Evolutionary conservation across 140 eudicot species (phyloP), one percentile per base, ranked within the genome.

Genomic region (Bidens hawaiensis): DNA sequence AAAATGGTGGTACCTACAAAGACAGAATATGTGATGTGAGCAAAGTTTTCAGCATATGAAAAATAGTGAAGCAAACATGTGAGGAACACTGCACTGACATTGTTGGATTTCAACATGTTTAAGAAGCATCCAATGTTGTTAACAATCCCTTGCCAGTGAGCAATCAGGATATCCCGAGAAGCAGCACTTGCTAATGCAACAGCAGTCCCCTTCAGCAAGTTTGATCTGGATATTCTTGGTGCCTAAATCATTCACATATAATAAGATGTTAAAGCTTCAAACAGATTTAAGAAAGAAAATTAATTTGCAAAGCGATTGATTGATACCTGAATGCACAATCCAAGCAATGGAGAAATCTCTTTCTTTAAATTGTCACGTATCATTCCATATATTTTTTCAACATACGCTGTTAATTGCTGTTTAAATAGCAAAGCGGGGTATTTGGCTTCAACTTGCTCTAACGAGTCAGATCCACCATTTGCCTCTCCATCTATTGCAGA

Each of bases 71-170:
- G n/a, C n/a, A n/a, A n/a, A n/a, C 11, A 67, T 15, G 48, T 9
- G 30, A 71, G 56, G 21, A 67, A 19, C 51, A 28, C 19, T 19
- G 64, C 64, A 70, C 91, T 76, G 22, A 93, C 99, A 69, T 85
- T 64, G 73, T 88, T 88, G 33, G 96, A 72, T 73, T 85, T 93
- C 81, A 93, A 62, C 51, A 83, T 65, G 76, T 83, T 83, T 60
- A 88, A 69, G 78, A 83, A 93, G 67, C 77, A 79, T 47, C 81
- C 87, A n/a, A 88, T 83, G 81, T 89, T 85, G 84, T 77, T 89
- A 14, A 85, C 94, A 43, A 93, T 88, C 78, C 89, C 96, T 79
- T 88, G 94, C 99, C 99, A 93, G 58, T 93, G 99, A 59, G 87
- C 95, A 65, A 81, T 78, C 53, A 89, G 75, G 70, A 79, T 76